These are phyloP conservation scores for Astraeus odoratus DNA, from an alignment of 768 basidiomycete species.

Conservation along the genomic window DNA sequence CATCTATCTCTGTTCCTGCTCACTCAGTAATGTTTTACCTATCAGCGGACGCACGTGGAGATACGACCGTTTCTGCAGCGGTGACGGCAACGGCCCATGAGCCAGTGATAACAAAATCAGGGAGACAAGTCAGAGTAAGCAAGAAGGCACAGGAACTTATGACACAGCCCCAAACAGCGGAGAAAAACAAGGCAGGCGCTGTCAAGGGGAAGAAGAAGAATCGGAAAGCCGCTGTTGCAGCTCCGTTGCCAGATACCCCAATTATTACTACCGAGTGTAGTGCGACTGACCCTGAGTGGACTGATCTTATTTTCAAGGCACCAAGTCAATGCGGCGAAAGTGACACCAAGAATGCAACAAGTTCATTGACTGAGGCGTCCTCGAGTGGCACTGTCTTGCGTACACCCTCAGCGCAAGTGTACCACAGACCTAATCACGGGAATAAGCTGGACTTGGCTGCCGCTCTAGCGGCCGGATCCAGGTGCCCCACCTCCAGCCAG, in stretches of 20 bases:
- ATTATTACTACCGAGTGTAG: not conserved
- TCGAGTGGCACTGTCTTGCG: not conserved
- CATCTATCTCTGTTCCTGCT: not conserved
- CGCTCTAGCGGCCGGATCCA: not conserved
- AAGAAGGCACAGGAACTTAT: conserved; percentile 13
- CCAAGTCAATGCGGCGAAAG: no score
- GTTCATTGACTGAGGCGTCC: not conserved
- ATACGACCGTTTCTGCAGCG: conserved; percentile 3
- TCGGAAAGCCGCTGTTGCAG: not conserved
- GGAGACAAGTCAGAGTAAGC: conserved; percentile 18
- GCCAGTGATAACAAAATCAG: conserved; percentile 16
- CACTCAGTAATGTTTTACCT: conserved; percentile 3
- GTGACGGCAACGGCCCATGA: conserved; percentile 1
- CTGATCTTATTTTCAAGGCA: no score
- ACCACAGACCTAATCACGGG: conserved; percentile 5
- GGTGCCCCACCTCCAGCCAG: conserved; percentile 2
- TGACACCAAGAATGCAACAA: not conserved
- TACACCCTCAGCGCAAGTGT: conserved; percentile 1
- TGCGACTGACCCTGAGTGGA: not conserved
- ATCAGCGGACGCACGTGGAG: conserved; percentile 8
- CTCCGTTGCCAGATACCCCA: not conserved
- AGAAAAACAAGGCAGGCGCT: not conserved
- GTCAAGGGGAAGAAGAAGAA: conserved; percentile 6
- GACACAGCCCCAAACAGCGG: not conserved
- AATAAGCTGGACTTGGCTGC: not conserved